Conservation (phyloP, 2,329 filamentous ascomycete species). For the Neocatenulostroma microsporum region DNA sequence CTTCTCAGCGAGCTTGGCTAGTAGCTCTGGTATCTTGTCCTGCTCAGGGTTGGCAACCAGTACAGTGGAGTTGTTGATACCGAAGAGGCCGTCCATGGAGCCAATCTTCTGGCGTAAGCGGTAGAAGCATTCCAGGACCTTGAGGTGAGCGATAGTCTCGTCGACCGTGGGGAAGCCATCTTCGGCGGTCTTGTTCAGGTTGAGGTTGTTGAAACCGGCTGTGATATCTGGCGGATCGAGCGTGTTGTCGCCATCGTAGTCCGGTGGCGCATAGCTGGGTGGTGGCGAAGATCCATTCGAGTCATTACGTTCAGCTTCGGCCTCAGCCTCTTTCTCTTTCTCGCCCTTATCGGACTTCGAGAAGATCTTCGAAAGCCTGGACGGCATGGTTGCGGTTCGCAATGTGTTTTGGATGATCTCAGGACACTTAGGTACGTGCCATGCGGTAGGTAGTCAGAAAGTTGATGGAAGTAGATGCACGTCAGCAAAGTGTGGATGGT, state of each 20-base stretch:
- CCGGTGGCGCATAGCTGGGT: constrained; percentile 16
- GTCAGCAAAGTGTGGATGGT: too few species aligned
- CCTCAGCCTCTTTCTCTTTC: constrained; percentile 26
- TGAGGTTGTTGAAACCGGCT: constrained; percentile 23
- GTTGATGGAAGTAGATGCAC: too few species aligned
- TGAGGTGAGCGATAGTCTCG: constrained; percentile 64
- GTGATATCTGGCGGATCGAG: constrained; percentile 22
- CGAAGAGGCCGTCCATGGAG: constrained; percentile 59
- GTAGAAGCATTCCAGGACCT: constrained; percentile 61
- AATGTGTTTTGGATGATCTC: too few species aligned
- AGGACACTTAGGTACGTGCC: background rate
- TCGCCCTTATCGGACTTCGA: constrained; percentile 19
- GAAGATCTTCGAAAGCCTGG: constrained; percentile 22
- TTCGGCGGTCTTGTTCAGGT: constrained; percentile 24
- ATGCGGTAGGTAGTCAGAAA: background rate
- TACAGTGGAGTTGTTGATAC: constrained; percentile 40
- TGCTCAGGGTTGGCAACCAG: constrained; percentile 29
- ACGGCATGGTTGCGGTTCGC: constrained; percentile 23
- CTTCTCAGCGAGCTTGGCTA: constrained; percentile 58
- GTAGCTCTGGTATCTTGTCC: constrained; percentile 20
- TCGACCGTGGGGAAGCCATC: constrained; percentile 38
- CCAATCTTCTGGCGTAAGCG: constrained; percentile 59
- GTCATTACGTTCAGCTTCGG: constrained; percentile 27
- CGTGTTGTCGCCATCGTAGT: constrained; percentile 18
- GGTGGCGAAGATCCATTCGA: constrained; percentile 14